A percentile compares a stretch with the other conserved stretches of the same genome.
These are phyloP conservation scores for Amborella trichopoda DNA, from an alignment of 164 flowering plant species.

Conservation along the genomic window DNA sequence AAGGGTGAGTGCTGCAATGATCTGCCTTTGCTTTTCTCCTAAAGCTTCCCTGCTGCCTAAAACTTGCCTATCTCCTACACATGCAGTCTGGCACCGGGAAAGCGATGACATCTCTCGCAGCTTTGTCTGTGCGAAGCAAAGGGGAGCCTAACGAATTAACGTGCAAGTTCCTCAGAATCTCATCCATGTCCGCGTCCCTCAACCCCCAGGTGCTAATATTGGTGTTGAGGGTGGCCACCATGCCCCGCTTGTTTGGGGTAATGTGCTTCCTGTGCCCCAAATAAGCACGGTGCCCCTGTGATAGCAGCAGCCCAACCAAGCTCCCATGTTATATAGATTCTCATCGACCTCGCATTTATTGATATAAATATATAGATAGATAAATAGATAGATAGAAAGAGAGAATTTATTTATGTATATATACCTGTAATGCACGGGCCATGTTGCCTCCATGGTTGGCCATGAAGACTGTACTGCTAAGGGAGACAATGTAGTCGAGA, in stretches of 20 bases:
- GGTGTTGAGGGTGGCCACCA: slow-evolving; percentile 66
- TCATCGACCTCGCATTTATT: background rate
- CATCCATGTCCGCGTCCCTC: slow-evolving; percentile 56
- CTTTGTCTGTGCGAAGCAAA: slow-evolving; percentile 55
- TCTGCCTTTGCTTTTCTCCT: too few species aligned
- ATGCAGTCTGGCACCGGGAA: slow-evolving; percentile 88
- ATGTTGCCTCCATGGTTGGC: slow-evolving; percentile 98
- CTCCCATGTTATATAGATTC: too few species aligned
- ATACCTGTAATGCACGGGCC: slow-evolving; percentile 96
- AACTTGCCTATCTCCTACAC: too few species aligned
- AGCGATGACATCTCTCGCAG: slow-evolving; percentile 80
- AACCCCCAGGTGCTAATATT: slow-evolving; percentile 41
- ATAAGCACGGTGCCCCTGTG: slow-evolving; percentile 86
- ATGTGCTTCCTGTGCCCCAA: slow-evolving; percentile 90
- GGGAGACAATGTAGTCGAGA: slow-evolving; percentile 72
- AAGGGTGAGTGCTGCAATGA: too few species aligned
- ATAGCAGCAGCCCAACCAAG: too few species aligned
- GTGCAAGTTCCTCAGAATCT: slow-evolving; percentile 56
- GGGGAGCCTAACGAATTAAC: slow-evolving; percentile 85
- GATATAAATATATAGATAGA: background rate
- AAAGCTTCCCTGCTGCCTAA: too few species aligned
- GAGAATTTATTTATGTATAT: background rate
- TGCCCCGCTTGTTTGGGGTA: slow-evolving; percentile 86
- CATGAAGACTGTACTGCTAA: slow-evolving; percentile 85
- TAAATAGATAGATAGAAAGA: background rate